Percentiles rank a stretch among this genome's conserved stretches.
Conservation (phyloP, 305 asterid genomes). For the Striga hermonthica region DNA sequence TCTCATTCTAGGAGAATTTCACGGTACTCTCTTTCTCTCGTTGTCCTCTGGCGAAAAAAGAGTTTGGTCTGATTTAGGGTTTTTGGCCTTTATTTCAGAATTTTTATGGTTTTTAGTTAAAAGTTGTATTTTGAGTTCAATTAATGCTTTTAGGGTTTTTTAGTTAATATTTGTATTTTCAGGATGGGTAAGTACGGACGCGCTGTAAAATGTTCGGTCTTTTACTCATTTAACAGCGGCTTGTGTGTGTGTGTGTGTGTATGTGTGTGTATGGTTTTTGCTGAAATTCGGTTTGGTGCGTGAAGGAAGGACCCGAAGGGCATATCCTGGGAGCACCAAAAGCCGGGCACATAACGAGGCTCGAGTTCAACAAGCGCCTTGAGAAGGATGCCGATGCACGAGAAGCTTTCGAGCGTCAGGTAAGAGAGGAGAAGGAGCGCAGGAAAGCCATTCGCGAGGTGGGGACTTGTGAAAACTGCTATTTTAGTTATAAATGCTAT, state of each 20-base stretch:
- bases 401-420: constrained; percentile 70
- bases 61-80: no score
- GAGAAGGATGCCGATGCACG: constrained; percentile 69
- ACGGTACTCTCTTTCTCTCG: no score
- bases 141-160: no score
- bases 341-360: constrained; percentile 63
- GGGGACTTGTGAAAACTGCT: neutral
- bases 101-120: no score
- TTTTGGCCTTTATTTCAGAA: no score
- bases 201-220: constrained; percentile 18
- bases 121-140: no score
- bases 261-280: neutral
- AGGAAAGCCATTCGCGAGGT: constrained; percentile 68
- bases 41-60: no score
- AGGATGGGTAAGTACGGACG: constrained; percentile 60
- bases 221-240: neutral
- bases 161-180: no score
- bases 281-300: constrained; percentile 29
- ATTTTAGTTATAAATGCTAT: no score
- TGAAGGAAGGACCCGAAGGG: constrained; percentile 90
- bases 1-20: no score
- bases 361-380: constrained; percentile 63
- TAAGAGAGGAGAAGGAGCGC: constrained; percentile 66
- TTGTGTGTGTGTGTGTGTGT: no score
- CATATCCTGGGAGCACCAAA: constrained; percentile 52